These are phyloP conservation scores for Plasmodium knowlesi DNA, from an alignment of 169 alveolate genomes.

Conservation along the genomic window DNA sequence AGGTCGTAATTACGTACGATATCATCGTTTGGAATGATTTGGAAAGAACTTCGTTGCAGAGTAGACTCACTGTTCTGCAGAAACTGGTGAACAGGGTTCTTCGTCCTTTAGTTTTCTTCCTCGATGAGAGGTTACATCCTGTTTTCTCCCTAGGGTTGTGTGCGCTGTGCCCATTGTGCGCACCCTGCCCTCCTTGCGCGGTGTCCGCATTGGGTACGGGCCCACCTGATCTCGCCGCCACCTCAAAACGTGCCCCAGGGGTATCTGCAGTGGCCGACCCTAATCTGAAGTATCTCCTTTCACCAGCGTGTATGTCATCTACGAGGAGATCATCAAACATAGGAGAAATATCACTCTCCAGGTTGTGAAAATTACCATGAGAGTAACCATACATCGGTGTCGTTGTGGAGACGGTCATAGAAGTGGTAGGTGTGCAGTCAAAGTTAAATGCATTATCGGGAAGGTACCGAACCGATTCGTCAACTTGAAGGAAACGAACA, in stretches of 20 bases:
- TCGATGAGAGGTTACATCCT: neutral
- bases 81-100: neutral
- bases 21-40: constrained; percentile 41
- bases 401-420: neutral
- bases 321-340: neutral
- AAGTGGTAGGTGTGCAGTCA: neutral
- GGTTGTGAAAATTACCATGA: neutral
- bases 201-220: neutral
- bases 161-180: neutral
- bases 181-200: neutral
- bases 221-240: no score
- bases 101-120: neutral
- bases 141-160: neutral
- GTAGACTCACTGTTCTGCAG: neutral
- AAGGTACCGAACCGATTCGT: neutral
- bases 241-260: no score
- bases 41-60: constrained; percentile 2
- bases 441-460: neutral
- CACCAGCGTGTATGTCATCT: neutral
- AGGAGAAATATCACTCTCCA: neutral
- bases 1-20: constrained; percentile 33
- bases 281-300: neutral
- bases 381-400: neutral
- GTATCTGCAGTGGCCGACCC: neutral
- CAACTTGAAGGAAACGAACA: neutral